Conservation (phyloP, 345 rosid genomes). For the Eucalyptus decipiens region DNA sequence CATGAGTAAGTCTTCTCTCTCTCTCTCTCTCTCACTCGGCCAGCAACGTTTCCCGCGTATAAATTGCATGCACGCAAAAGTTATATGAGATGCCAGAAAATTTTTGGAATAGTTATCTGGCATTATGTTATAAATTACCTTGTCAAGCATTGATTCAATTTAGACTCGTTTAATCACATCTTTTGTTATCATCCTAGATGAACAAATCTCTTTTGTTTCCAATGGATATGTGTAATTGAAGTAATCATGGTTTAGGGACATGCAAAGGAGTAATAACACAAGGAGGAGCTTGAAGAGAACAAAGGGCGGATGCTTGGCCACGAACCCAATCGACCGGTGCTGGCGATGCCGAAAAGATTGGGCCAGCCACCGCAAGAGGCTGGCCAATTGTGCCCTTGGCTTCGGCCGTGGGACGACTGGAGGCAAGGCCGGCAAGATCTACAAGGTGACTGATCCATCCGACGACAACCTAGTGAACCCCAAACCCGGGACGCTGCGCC, state of each 20-base stretch:
- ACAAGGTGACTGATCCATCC: conserved; percentile 45
- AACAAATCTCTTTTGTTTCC: neutral
- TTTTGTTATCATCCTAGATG: neutral
- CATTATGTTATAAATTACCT: neutral
- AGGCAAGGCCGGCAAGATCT: conserved; percentile 44
- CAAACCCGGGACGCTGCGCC: conserved; percentile 13
- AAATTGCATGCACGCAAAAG: neutral
- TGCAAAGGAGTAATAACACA: conserved; percentile 12
- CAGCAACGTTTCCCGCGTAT: neutral
- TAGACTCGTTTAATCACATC: neutral
- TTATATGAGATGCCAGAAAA: neutral
- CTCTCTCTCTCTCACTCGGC: neutral
- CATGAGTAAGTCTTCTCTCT: neutral
- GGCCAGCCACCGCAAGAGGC: conserved; percentile 39
- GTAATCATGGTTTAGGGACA: neutral
- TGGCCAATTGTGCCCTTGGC: conserved; percentile 52
- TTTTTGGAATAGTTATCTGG: neutral
- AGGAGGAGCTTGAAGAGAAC: conserved; percentile 25
- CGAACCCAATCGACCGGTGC: conserved; percentile 81
- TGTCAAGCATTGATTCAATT: neutral
- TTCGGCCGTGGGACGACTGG: conserved; percentile 54
- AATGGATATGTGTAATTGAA: neutral
- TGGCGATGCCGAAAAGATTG: conserved; percentile 71
- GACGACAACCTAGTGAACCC: conserved; percentile 30
- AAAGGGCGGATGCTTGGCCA: conserved; percentile 35